Conservation (phyloP, 768 basidiomycete species). For the Leccinum ochraceum region DNA sequence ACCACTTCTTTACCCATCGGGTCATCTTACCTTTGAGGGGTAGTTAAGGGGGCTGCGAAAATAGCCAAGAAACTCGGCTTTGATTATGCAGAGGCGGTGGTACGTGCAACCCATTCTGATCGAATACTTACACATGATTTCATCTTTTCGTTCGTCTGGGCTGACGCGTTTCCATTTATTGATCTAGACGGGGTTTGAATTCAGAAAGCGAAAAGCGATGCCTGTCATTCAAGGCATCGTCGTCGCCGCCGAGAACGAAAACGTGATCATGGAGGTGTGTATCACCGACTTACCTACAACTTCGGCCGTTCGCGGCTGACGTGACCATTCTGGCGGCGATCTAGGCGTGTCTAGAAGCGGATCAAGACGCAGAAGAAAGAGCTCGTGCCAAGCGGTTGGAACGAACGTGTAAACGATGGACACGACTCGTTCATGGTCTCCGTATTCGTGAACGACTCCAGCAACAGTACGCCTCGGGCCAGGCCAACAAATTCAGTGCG, state of each 20-base stretch:
- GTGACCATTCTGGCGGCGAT: conserved; percentile 13
- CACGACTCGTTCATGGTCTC: conserved; percentile 82
- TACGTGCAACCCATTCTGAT: conserved; percentile 44
- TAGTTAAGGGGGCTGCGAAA: conserved; percentile 87
- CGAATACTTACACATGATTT: conserved; percentile 6
- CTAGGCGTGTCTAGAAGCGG: conserved; percentile 85
- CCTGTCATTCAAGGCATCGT: conserved; percentile 88
- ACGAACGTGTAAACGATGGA: conserved; percentile 85
- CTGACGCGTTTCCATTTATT: conserved; percentile 6
- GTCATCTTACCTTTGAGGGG: conserved; percentile 5
- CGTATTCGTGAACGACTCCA: conserved; percentile 82
- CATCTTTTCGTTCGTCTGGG: conserved; percentile 3
- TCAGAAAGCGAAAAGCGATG: conserved; percentile 86
- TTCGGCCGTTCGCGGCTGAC: conserved; percentile 9
- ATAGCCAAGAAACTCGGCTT: conserved; percentile 85
- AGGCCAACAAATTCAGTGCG: conserved; percentile 1
- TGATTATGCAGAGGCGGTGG: conserved; percentile 94
- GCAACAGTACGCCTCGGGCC: conserved; percentile 60
- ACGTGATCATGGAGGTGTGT: conserved; percentile 70
- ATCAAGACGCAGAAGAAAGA: conserved; percentile 75
- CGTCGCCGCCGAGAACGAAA: conserved; percentile 78
- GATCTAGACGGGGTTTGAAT: conserved; percentile 89
- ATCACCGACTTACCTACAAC: conserved; percentile 8
- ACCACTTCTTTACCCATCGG: conserved; percentile 15
- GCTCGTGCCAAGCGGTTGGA: conserved; percentile 76